Evolutionary conservation across 495 filamentous ascomycete species (phyloP).

Genomic region (Pyrenopolyporus hunteri): DNA sequence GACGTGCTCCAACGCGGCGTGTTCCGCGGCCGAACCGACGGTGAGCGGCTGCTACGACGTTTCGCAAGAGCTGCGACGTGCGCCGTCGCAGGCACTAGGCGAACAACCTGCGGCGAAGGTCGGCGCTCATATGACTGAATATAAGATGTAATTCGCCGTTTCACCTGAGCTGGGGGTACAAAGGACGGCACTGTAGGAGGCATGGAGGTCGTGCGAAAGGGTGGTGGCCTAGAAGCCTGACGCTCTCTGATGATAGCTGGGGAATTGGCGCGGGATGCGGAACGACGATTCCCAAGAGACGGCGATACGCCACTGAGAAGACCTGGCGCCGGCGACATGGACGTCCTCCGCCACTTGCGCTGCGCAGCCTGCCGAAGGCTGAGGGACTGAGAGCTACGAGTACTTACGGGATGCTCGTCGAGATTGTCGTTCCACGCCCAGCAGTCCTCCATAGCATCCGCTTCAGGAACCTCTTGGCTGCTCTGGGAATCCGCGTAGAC

Average conservation of each 20-base stretch:
- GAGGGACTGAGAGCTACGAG: slow-evolving; percentile 41
- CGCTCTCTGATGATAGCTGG: slow-evolving; percentile 48
- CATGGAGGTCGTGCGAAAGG: slow-evolving; percentile 56
- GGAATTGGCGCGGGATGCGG: slow-evolving; percentile 45
- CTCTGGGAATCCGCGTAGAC: slow-evolving; percentile 54
- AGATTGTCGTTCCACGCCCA: slow-evolving; percentile 59
- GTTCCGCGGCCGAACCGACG: slow-evolving; percentile 49
- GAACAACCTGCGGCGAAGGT: slow-evolving; percentile 44
- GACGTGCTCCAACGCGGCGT: slow-evolving; percentile 55
- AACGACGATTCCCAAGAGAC: slow-evolving; percentile 41
- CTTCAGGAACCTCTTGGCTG: slow-evolving; percentile 57
- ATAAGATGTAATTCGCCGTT: slow-evolving; percentile 48
- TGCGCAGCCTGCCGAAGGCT: slow-evolving; percentile 49
- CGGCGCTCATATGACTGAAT: slow-evolving; percentile 44
- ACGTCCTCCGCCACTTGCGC: slow-evolving; percentile 43
- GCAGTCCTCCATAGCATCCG: slow-evolving; percentile 63
- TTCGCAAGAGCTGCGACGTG: slow-evolving; percentile 37
- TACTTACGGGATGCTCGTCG: slow-evolving; percentile 52
- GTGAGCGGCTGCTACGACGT: slow-evolving; percentile 50
- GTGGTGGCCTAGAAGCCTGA: slow-evolving; percentile 49
- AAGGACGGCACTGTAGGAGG: slow-evolving; percentile 42
- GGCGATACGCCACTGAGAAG: slow-evolving; percentile 41
- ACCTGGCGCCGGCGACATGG: slow-evolving; percentile 44
- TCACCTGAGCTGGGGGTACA: slow-evolving; percentile 43
- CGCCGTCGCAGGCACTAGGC: slow-evolving; percentile 6